Base-by-base conservation (phyloP, 495 filamentous ascomycete genomes). In the Annulohypoxylon stygium region DNA sequence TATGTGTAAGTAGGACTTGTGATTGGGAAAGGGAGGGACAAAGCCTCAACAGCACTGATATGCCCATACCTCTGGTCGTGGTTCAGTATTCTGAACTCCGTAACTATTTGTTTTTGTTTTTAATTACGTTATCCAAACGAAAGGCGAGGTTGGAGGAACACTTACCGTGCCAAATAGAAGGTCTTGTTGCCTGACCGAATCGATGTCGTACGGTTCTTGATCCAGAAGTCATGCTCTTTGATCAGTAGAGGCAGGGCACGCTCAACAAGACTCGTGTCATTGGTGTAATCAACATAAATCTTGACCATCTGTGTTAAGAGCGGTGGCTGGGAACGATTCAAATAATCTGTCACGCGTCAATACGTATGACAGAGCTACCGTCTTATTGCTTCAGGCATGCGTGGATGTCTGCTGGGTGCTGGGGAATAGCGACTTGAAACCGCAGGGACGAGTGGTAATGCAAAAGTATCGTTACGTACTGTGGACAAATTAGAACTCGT, bases 241-340 rank as follows among this genome's bases (percentile, higher is more conserved):
- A 86, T 79, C 20, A 86, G 67, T 4, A 86, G 78, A 16, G 84
- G 84, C 60, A 86, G 26, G 2, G 84, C 83, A 5, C 84, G 74
- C 34, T 79, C 71, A 4, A 86, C 71, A 23, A 86, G 82, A 70
- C 79, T 81, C 3, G 84, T 86, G 57, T 86, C 84, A 26, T 85
- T 84, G 58, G 84, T 86, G 63, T 86, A 75, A 33, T 86, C 81
- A 62, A 86, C 69, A 45, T 86, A 86, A 50, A 69, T 75, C 54
- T 80, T 81, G 45, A 86, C 81, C 84, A 86, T 86, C 73, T 80
- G 78, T 1, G 83, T 79, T n/a, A 86, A 73, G 43, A 86, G 70
- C 0, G 84, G 84, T 8, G 84, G 84, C 65, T 86, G 84, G 5
- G 83, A 85, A 23, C 84, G 77, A 70, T 86, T 83, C 12, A 84